Base-by-base conservation (phyloP, 2,329 filamentous ascomycete species). In the Neophaeococcomyces aloes region DNA sequence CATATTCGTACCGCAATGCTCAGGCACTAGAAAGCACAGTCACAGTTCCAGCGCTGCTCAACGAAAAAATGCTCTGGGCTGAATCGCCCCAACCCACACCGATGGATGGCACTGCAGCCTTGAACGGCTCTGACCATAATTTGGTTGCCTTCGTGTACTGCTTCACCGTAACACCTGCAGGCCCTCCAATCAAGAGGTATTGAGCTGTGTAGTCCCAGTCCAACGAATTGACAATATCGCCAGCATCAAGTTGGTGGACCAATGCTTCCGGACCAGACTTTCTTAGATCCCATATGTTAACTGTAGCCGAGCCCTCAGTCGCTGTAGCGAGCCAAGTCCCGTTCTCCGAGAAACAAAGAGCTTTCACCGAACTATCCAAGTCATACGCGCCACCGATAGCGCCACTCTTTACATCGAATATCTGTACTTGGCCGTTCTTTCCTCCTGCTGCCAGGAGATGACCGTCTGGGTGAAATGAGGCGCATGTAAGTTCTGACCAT, bases 201-300 rank as follows among this genome's bases (percentile, higher is more conserved):
- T 95, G 89, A 33, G 88, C 89, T 5, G 85, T 91, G 68, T 94
- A 95, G 60, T 98, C 91, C 88, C 88, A 98, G 38, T 74, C 72
- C 51, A 95, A 72, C 31, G 75, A 78, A 48, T 83, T 76, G 37
- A 94, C 78, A 14, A 18, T 30, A 49, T 79, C 81, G 44, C 87
- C 89, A 35, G 83, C 81, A 52, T 95, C 86, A 31, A 98, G 71
- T n/a, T 83, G 77, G 72, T 94, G 94, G 59, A 81, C 79, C 8
- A 34, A 18, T 14, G 30, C 45, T 56, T 79, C 75, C 4, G 81
- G 80, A 6, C 41, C 41, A 14, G 83, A 79, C 66, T 94, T 95
- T 55, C 91, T 81, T 48, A 98, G 72, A 63, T 96, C 89, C 71
- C 93, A 96, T 43, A 96, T 78, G 7, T 84, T 84, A 29, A 94